phyloP scores from a whole-genome alignment of 805 yeast genomes.

The Saccharomycopsis olivae region DNA sequence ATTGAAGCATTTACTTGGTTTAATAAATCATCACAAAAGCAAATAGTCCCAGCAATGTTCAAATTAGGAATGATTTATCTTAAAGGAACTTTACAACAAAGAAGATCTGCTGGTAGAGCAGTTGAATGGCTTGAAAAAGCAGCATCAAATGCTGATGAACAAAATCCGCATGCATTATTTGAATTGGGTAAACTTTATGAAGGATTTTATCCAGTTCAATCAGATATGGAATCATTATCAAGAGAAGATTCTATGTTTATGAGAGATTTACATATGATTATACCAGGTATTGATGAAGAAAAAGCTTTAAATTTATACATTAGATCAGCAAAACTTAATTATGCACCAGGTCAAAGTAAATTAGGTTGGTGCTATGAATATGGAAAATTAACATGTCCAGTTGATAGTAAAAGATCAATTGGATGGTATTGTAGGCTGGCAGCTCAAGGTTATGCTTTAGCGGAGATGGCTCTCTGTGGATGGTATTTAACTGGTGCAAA shows the following conservation, averaged over 20 bases:
- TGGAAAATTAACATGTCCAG: constrained; percentile 43
- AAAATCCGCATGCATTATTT: constrained; percentile 46
- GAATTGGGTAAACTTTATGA: constrained; percentile 51
- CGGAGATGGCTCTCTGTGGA: constrained; percentile 64
- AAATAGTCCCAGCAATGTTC: constrained; percentile 60
- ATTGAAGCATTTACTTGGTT: constrained; percentile 44
- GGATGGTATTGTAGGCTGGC: constrained; percentile 73
- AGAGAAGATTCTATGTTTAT: constrained; percentile 25
- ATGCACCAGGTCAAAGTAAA: constrained; percentile 58
- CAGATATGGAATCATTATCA: constrained; percentile 18
- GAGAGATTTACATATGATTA: constrained; percentile 25
- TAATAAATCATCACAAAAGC: constrained; percentile 48
- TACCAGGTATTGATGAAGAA: constrained; percentile 26
- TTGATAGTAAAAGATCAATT: constrained; percentile 48
- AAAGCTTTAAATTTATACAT: constrained; percentile 43
- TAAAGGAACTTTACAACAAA: constrained; percentile 34
- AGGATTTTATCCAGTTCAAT: constrained; percentile 27
- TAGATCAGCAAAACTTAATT: constrained; percentile 49
- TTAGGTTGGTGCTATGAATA: constrained; percentile 66
- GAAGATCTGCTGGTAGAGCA: constrained; percentile 32
- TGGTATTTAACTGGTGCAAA: constrained; percentile 69
- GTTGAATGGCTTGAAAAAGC: constrained; percentile 44
- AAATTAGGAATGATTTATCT: constrained; percentile 58
- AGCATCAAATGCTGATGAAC: constrained; percentile 30
- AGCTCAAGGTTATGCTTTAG: constrained; percentile 49